These are phyloP conservation scores for Botryotinia narcissicola DNA, from an alignment of 2,329 filamentous ascomycete genomes.

Conservation along the genomic window DNA sequence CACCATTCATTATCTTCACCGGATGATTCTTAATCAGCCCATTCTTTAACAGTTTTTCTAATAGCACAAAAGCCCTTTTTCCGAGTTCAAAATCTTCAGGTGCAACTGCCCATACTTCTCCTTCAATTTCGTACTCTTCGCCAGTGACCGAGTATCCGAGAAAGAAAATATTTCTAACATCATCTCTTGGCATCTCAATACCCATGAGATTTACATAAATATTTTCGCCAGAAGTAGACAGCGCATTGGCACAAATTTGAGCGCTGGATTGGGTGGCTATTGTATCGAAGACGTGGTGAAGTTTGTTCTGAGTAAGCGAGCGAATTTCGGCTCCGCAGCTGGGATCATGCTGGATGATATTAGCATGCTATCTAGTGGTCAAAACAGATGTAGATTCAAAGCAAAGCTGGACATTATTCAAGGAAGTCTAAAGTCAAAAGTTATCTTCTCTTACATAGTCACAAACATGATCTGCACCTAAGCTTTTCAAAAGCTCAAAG, in stretches of 20 bases:
- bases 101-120: background rate
- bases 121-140: background rate
- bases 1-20: background rate
- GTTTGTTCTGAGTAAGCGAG: constrained; percentile 43
- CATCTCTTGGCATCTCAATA: background rate
- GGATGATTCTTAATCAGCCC: background rate
- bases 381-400: background rate
- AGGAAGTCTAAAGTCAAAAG: background rate
- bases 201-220: background rate
- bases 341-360: constrained; percentile 36
- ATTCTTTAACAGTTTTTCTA: background rate
- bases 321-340: constrained; percentile 45
- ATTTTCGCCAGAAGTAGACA: background rate
- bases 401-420: background rate
- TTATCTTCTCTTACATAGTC: constrained; percentile 38
- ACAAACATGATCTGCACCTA: constrained; percentile 44
- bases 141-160: background rate
- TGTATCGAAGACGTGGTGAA: constrained; percentile 49
- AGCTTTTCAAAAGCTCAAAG: constrained; percentile 40
- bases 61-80: background rate
- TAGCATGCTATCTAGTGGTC: background rate
- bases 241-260: constrained; percentile 19
- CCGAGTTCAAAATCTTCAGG: background rate
- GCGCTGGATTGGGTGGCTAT: constrained; percentile 35
- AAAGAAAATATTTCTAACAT: background rate